Evolutionary conservation across 331 rosid genomes (phyloP), one percentile per base, ranked within the genome.

Genomic region (Stylosanthes scabra): DNA sequence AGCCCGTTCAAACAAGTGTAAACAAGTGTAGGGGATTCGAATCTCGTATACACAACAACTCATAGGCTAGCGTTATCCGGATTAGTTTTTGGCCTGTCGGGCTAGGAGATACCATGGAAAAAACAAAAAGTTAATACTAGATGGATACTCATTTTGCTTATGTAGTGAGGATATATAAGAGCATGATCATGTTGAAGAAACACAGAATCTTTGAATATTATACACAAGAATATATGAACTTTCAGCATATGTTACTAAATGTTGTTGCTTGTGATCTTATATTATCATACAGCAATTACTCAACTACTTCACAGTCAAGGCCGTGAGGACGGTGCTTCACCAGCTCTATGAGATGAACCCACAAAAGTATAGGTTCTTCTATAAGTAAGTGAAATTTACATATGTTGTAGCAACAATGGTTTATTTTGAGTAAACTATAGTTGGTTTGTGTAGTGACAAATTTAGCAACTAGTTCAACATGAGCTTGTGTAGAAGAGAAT

Each of bases 301-400:
- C 85, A 94, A 91, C 80, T 94, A 94, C 75, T 94, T 94, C 86
- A 94, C 99, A 7, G 82, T 82, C 81, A 91, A 91, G 83, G 99
- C 99, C 70, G 99, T 88, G 83, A 87, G 97, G 90, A 93, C 97
- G 49, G 97, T 94, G 59, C 84, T 94, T 82, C 89, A 82, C 80
- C 99, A 94, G 78, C 77, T 94, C 39, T 87, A 94, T 74, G 99
- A 94, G 85, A 94, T 94, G 97, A 94, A 94, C 9, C 99, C 99
- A 1, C 91, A 96, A 4, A 83, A 90, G 40, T 91, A 94, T 80
- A 87, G 88, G 61, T 94, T 96, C 96, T 82, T 94, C 63, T 94
- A 94, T 15, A 86, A 94, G 99, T 94, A 88, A 84, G 99, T 88
- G 31, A 52, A 37, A 37, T 70, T 55, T 1, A 34, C 39, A 34